Evolutionary conservation across 1,284 basidiomycete species (phyloP).

Genomic region (Ustilago xerochloae): DNA sequence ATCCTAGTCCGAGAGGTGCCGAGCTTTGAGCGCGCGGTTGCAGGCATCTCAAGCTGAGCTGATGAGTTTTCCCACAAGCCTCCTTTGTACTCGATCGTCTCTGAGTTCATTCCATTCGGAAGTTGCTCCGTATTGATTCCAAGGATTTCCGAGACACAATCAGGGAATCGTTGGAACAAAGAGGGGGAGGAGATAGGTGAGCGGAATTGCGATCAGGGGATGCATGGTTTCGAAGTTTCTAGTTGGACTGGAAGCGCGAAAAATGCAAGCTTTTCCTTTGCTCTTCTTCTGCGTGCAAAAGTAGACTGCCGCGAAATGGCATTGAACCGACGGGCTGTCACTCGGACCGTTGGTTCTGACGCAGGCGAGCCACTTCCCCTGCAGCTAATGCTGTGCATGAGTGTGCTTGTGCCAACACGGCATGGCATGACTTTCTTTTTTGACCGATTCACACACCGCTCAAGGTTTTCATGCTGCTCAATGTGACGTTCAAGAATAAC

Average conservation of each 20-base stretch:
- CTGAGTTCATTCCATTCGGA: no score
- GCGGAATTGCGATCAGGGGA: neutral
- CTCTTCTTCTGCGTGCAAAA: neutral
- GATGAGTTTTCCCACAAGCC: no score
- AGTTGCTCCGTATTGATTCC: no score
- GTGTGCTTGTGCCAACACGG: neutral
- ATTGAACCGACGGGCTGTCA: neutral
- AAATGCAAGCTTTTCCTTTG: neutral
- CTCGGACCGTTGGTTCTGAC: neutral
- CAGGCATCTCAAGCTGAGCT: no score
- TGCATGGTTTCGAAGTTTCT: neutral
- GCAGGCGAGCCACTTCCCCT: neutral
- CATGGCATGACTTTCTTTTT: neutral
- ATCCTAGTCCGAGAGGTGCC: no score
- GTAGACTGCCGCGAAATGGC: neutral
- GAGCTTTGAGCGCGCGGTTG: no score
- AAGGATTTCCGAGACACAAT: no score
- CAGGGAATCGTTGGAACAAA: no score
- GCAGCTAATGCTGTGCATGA: neutral
- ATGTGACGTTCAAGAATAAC: conserved; percentile 5
- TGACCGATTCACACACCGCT: neutral
- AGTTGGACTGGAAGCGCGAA: neutral
- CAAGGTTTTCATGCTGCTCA: conserved; percentile 18
- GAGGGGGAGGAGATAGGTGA: no score
- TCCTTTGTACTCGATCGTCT: no score